Evolutionary conservation across 495 filamentous ascomycete species (phyloP), one percentile per base, ranked within the genome.

Genomic region (Lepidopterella palustris): DNA sequence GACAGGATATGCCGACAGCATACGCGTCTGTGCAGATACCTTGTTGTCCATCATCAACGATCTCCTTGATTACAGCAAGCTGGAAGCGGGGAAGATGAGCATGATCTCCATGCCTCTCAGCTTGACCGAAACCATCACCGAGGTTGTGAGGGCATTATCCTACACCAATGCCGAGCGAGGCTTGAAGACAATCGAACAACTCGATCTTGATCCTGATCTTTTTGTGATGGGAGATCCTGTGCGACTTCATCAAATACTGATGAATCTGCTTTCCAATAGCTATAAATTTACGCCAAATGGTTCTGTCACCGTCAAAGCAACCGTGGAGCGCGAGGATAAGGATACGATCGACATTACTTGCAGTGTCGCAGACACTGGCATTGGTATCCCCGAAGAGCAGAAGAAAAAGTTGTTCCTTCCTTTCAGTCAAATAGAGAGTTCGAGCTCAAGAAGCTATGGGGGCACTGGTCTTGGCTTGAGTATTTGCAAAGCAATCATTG

Each of bases 51-150:
- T 96, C 55, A 96, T 96, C 77, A 96, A 96, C 68, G 91, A 96
- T 64, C 92, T 96, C 23, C 77, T 96, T 1, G 91, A 96, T 71
- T 96, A 93, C 69, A 93, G 89, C 28, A 90, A 93, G 68, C 83
- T 96, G 68, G 91, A 96, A 71, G 91, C 91, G 15, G 91, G 92
- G 66, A 96, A 95, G 76, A 93, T 96, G 88, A 89, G 90, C 71
- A 85, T 95, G 8, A 92, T 88, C 56, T 86, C 87, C 10, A 90
- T 92, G 51, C 88, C 89, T 1, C 81, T 95, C 63, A 92, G 88
- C 57, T 79, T 93, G 0, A 86, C 84, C 63, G 89, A 91, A 71
- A 95, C 92, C 59, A 89, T 95, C 55, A 82, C 82, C 5, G 90
- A 95, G 68, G 90, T 95, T 1, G 87, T 95, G 18, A 83, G 91